Evolutionary conservation across 2,329 filamentous ascomycete species (phyloP), one percentile per base, ranked within the genome.

Genomic region (Alternaria brassicae): DNA sequence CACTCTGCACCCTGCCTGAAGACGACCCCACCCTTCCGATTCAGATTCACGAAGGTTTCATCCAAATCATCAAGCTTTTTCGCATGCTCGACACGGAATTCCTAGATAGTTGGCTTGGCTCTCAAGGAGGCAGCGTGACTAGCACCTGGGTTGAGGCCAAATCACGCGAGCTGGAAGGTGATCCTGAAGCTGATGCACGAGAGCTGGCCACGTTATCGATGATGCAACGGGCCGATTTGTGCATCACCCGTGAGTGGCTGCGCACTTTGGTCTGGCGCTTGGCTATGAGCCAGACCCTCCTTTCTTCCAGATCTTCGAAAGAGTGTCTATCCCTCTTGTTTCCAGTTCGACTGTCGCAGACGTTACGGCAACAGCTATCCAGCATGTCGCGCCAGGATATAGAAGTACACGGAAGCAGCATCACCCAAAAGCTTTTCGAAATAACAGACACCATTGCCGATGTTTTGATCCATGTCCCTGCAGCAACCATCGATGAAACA

Each of bases 381-480:
- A 72, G 68, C 49, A 79, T 82, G 65, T 79, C 79, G 4, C 73
- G 74, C 15, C 72, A 81, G 36, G 82, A 81, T 53, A 82, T 87
- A 58, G 81, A 81, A 27, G 82, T 85, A 4, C 84, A 88, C 63
- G 85, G 85, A 7, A 83, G 80, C 36, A 83, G 83, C 21, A 85
- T 88, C 54, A 76, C 86, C 52, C 82, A 85, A 60, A 88, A 88
- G 68, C 77, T 88, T 4, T 86, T 88, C 55, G 85, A 88, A 66
- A 85, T 88, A 60, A 84, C 84, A 0, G 85, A 84, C 68, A 86
- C 84, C 2, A 84, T 87, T 44, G 84, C 85, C 8, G 85, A 87
- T 62, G 85, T 88, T 13, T 74, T 84, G 2, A 79, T 87, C 21
- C 82, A 84, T 42, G 75, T 86, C 13, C 82, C 83, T 0, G 78